These are phyloP conservation scores for Cyberlindnera euphorbiiphila DNA, from an alignment of 805 yeast species.

Conservation along the genomic window DNA sequence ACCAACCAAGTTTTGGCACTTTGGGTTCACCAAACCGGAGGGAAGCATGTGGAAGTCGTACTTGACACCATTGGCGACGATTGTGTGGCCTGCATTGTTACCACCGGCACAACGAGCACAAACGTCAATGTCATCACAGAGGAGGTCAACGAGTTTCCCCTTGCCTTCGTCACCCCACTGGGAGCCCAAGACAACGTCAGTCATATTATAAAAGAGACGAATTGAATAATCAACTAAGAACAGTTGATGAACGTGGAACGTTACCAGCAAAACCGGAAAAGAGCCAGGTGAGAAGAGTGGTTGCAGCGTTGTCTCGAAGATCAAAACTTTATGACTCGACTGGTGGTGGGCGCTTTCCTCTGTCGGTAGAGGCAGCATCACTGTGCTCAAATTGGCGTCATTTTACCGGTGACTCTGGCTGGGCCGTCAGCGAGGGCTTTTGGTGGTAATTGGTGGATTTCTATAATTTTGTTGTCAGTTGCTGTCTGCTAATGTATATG, in stretches of 20 bases:
- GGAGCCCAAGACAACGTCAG: conserved; percentile 86
- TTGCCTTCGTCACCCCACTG: conserved; percentile 99
- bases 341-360: no score
- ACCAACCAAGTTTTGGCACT: conserved; percentile 86
- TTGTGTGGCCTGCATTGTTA: conserved; percentile 98
- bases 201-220: conserved; percentile 27
- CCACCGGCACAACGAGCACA: conserved; percentile 99
- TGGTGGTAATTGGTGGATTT: no score
- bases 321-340: conserved; percentile 1
- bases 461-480: no score
- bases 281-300: conserved; percentile 1
- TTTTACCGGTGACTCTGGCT: no score
- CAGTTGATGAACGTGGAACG: conserved; percentile 17
- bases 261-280: conserved; percentile 16
- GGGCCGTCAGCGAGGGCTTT: no score
- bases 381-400: no score
- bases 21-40: conserved; percentile 93
- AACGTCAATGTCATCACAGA: conserved; percentile 92
- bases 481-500: no score
- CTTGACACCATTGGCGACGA: conserved; percentile 82
- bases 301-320: no score
- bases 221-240: conserved; percentile 10
- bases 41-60: conserved; percentile 99
- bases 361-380: no score
- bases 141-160: conserved; percentile 92